A percentile compares a stretch with the other conserved stretches of the same genome.
Conservation (phyloP, 1,139 yeast species). For the Zygosaccharomyces pseudobailii region DNA sequence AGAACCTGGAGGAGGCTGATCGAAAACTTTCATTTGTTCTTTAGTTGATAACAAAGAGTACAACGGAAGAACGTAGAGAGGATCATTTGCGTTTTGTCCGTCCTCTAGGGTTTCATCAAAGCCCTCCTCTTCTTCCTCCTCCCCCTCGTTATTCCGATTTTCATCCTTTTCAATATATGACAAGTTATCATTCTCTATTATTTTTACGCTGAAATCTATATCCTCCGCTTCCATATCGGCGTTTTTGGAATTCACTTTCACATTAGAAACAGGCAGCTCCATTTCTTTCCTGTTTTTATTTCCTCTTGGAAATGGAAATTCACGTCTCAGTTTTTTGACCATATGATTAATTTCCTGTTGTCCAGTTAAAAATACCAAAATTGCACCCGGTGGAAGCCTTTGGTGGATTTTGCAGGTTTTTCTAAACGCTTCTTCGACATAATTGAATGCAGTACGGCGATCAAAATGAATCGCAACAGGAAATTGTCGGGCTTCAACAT, state of each 20-base stretch:
- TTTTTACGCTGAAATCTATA: conserved; percentile 67
- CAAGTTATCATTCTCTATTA: conserved; percentile 34
- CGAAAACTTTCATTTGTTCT: conserved; percentile 92
- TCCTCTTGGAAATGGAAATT: conserved; percentile 55
- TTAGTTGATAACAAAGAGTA: conserved; percentile 88
- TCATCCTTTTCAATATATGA: conserved; percentile 27
- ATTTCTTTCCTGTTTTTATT: conserved; percentile 34
- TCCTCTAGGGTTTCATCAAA: conserved; percentile 77
- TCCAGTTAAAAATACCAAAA: conserved; percentile 86
- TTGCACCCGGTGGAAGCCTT: conserved; percentile 89
- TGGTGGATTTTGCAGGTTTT: conserved; percentile 86
- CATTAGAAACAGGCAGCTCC: conserved; percentile 35
- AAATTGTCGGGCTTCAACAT: conserved; percentile 91
- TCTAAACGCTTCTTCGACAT: conserved; percentile 79
- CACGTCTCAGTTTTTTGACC: conserved; percentile 62
- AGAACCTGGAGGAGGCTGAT: conserved; percentile 77
- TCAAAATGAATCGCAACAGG: conserved; percentile 93
- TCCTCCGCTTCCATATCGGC: conserved; percentile 84
- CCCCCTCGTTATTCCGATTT: conserved; percentile 27
- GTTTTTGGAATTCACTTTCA: conserved; percentile 53
- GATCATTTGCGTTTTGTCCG: conserved; percentile 73
- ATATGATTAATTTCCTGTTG: conserved; percentile 82
- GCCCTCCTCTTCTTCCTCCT: conserved; percentile 73
- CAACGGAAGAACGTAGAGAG: conserved; percentile 83
- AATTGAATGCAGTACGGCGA: conserved; percentile 69